phyloP scores from a whole-genome alignment of 164 flowering plant species.

The Vitis rupestris region DNA sequence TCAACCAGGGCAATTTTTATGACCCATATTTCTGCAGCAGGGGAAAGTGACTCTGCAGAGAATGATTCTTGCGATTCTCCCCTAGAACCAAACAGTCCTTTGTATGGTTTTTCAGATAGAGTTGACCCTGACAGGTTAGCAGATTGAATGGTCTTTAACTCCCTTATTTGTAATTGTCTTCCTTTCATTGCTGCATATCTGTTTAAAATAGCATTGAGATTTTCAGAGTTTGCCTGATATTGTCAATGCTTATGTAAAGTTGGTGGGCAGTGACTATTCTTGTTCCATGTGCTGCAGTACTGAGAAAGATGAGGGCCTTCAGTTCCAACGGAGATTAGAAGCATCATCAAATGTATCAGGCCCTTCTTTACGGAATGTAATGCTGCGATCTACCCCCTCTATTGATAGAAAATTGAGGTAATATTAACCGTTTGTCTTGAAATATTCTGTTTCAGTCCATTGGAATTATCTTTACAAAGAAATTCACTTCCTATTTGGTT shows the following conservation, averaged over 20 bases:
- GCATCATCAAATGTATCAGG: conserved; percentile 53
- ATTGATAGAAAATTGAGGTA: conserved; percentile 74
- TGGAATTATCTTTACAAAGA: not conserved
- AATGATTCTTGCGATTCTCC: conserved; percentile 99
- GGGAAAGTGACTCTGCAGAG: conserved; percentile 99
- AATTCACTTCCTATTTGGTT: not conserved
- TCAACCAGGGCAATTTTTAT: conserved; percentile 79
- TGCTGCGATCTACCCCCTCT: conserved; percentile 53
- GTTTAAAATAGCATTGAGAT: not conserved
- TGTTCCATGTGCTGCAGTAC: conserved; percentile 34
- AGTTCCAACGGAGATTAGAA: conserved; percentile 62
- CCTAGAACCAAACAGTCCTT: conserved; percentile 95
- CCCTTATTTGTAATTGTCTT: not conserved
- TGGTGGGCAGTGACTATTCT: conserved; percentile 2
- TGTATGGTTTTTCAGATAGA: conserved; percentile 76
- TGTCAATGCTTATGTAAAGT: not conserved
- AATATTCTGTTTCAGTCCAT: not conserved
- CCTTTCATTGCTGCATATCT: too few species aligned
- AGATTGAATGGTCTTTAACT: not conserved
- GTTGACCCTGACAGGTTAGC: conserved; percentile 69
- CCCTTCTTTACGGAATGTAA: conserved; percentile 56
- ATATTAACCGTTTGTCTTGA: not conserved
- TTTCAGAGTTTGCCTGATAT: not conserved
- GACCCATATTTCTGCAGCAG: conserved; percentile 88
- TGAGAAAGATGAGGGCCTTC: conserved; percentile 73